Evolutionary conservation across 2,329 filamentous ascomycete genomes (phyloP).

Genomic region (Cercospora zeae-maydis): DNA sequence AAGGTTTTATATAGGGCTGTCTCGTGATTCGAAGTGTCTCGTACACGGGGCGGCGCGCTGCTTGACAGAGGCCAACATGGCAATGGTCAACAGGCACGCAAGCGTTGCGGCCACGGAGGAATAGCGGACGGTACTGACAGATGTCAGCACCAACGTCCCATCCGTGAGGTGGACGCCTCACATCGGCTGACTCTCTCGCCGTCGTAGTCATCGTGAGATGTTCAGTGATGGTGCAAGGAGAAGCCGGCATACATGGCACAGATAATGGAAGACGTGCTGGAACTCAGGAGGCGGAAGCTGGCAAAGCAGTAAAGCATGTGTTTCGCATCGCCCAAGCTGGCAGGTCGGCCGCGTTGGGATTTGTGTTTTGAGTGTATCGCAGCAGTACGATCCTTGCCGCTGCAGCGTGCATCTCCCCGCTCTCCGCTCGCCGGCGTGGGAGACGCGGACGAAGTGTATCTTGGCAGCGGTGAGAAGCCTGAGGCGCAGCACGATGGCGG

Average conservation of each 20-base stretch:
- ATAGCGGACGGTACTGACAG: background rate
- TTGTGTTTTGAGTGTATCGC: background rate
- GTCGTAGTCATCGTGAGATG: background rate
- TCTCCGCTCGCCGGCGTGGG: background rate
- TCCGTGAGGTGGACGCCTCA: background rate
- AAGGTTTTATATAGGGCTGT: background rate
- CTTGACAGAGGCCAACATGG: background rate
- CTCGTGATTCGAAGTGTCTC: background rate
- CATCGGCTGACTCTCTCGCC: background rate
- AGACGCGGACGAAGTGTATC: background rate
- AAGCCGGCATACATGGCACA: background rate
- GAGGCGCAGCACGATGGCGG: background rate
- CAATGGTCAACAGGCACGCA: too few species aligned
- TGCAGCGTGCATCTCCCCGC: slow-evolving; percentile 4
- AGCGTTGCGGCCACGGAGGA: background rate
- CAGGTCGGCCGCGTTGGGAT: background rate
- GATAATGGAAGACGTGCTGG: background rate
- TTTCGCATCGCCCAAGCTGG: background rate
- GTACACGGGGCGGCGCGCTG: background rate
- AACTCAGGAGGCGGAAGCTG: background rate
- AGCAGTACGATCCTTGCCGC: slow-evolving; percentile 2
- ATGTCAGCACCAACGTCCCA: background rate
- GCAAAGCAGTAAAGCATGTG: background rate
- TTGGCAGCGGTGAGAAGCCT: background rate
- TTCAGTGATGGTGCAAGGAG: background rate